Conservation (phyloP, 1,139 yeast species). For the Protomyces pachydermus region DNA sequence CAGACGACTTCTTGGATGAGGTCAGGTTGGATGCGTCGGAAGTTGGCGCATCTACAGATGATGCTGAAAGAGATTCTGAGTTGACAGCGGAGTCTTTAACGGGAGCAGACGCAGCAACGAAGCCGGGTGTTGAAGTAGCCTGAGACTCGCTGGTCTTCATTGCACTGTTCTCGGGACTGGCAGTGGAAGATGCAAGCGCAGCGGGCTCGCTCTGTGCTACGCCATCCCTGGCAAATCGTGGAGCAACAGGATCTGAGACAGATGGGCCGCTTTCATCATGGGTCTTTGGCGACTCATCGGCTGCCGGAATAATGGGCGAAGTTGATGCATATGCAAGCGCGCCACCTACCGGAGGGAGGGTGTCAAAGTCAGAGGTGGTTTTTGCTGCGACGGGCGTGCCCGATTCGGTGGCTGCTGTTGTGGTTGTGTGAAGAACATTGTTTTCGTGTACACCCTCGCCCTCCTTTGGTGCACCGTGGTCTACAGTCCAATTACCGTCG, state of each 20-base stretch:
- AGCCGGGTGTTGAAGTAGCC: background rate
- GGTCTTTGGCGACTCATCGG: background rate
- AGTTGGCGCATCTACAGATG: background rate
- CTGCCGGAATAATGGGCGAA: background rate
- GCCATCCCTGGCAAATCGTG: constrained; percentile 7
- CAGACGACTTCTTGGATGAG: background rate
- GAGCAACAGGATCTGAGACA: constrained; percentile 10
- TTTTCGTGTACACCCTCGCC: constrained; percentile 26
- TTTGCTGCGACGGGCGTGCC: background rate
- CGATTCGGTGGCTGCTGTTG: background rate
- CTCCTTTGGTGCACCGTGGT: constrained; percentile 13
- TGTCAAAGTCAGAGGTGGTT: background rate
- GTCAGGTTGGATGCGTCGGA: background rate
- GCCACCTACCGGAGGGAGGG: background rate
- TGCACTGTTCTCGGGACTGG: background rate
- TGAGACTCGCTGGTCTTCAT: background rate
- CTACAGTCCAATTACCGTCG: constrained; percentile 23
- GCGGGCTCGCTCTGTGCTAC: background rate
- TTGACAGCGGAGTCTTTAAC: background rate
- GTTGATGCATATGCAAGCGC: background rate
- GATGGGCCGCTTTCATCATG: constrained; percentile 15
- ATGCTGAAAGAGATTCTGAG: background rate
- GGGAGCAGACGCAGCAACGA: background rate
- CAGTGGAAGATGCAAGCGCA: background rate
- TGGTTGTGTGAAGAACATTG: constrained; percentile 4